Conservation (phyloP, 345 rosid genomes). For the Rhodamnia argentea region DNA sequence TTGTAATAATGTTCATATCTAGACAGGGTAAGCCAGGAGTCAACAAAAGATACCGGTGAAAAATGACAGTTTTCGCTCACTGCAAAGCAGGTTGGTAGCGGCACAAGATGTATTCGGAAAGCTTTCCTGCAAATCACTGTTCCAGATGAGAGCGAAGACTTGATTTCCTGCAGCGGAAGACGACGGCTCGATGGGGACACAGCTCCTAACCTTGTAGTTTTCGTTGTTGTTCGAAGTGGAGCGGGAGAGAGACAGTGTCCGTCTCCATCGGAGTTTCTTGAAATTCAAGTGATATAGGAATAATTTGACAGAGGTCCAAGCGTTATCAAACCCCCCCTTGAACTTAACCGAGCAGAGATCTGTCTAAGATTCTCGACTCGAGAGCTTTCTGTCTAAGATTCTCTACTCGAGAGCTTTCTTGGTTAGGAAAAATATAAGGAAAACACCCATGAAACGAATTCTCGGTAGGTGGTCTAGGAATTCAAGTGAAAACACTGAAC, state of each 20-base stretch:
- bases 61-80: background rate
- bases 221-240: conserved; percentile 80
- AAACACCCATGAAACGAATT: background rate
- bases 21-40: background rate
- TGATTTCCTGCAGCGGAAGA: background rate
- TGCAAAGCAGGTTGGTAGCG: background rate
- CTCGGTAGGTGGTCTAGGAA: background rate
- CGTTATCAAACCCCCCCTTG: background rate
- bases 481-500: background rate
- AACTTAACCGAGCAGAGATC: background rate
- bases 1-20: background rate
- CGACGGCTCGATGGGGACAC: conserved; percentile 3
- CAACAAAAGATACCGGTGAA: background rate
- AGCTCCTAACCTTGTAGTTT: conserved; percentile 63
- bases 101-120: background rate
- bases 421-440: background rate
- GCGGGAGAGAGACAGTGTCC: conserved; percentile 51
- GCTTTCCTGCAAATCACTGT: background rate
- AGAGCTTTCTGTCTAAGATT: background rate
- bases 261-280: background rate
- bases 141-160: background rate
- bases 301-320: background rate
- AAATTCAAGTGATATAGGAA: background rate
- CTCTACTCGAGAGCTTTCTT: background rate
- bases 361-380: background rate